Conservation (phyloP, 2,329 filamentous ascomycete species). For the Neonectria coccinea region DNA sequence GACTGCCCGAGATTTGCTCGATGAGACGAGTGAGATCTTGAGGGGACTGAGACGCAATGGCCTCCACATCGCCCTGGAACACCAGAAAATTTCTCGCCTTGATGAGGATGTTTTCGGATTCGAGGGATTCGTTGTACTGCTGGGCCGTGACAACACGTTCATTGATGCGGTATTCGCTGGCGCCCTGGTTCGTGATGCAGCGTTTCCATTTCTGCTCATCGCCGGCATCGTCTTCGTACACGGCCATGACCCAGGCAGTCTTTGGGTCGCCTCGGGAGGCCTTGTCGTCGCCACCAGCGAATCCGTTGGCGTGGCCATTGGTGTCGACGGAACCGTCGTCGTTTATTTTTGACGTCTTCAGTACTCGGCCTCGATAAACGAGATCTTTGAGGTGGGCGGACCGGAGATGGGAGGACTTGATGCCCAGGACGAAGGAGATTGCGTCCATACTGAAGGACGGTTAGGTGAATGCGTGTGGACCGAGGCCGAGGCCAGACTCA, state of each 20-base stretch:
- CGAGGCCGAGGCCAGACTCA: conserved; percentile 57
- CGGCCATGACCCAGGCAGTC: conserved; percentile 98
- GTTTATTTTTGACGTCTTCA: conserved; percentile 93
- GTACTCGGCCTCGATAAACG: conserved; percentile 93
- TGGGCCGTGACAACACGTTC: conserved; percentile 88
- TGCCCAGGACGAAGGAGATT: conserved; percentile 98
- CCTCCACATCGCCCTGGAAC: conserved; percentile 97
- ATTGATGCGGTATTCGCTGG: conserved; percentile 97
- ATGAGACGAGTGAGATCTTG: conserved; percentile 94
- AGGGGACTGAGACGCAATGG: conserved; percentile 93
- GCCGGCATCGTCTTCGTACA: conserved; percentile 96
- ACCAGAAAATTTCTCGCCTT: conserved; percentile 98
- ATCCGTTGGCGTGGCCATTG: conserved; percentile 72
- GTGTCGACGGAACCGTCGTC: conserved; percentile 82
- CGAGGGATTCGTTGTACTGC: conserved; percentile 92
- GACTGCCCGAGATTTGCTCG: conserved; percentile 95
- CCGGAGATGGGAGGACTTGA: conserved; percentile 97
- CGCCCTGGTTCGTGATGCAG: conserved; percentile 86
- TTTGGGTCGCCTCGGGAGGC: conserved; percentile 86
- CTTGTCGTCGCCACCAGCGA: conserved; percentile 70
- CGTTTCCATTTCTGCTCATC: conserved; percentile 97
- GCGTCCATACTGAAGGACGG: conserved; percentile 84
- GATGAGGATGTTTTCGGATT: conserved; percentile 95
- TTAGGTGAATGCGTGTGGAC: conserved; percentile 17
- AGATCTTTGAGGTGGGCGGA: conserved; percentile 94